phyloP scores from a whole-genome alignment of 108 stramenopile species.

The Nitzschia sp. region DNA sequence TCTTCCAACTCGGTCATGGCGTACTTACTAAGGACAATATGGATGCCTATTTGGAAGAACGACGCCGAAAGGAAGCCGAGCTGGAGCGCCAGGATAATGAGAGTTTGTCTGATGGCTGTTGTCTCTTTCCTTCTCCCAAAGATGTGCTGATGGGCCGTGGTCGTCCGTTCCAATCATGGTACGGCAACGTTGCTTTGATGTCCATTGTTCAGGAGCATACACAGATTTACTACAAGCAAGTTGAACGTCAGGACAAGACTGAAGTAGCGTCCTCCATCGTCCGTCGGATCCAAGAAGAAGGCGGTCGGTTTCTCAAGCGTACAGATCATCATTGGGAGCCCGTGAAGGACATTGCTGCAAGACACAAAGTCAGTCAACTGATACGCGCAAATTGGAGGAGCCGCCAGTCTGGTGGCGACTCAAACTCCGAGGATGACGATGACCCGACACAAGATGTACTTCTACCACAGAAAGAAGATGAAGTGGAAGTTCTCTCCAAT shows the following conservation, averaged over 20 bases:
- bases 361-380: slow-evolving; percentile 11
- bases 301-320: slow-evolving; percentile 9
- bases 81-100: background rate
- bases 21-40: background rate
- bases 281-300: background rate
- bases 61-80: background rate
- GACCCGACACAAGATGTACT: no score
- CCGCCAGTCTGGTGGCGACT: no score
- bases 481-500: no score
- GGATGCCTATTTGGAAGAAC: background rate
- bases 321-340: slow-evolving; percentile 1
- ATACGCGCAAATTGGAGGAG: background rate
- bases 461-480: no score
- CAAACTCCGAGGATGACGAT: no score
- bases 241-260: slow-evolving; percentile 9
- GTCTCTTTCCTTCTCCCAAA: background rate
- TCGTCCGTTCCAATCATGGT: slow-evolving; percentile 4
- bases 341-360: slow-evolving; percentile 6
- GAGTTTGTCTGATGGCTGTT: background rate
- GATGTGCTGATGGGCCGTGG: slow-evolving; percentile 24
- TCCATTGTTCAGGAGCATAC: background rate
- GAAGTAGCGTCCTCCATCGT: background rate
- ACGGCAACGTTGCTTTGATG: background rate
- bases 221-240: background rate
- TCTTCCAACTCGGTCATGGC: background rate